Evolutionary conservation across 1,284 basidiomycete genomes (phyloP), one percentile per base, ranked within the genome.

Genomic region (Calocybe gambosa): DNA sequence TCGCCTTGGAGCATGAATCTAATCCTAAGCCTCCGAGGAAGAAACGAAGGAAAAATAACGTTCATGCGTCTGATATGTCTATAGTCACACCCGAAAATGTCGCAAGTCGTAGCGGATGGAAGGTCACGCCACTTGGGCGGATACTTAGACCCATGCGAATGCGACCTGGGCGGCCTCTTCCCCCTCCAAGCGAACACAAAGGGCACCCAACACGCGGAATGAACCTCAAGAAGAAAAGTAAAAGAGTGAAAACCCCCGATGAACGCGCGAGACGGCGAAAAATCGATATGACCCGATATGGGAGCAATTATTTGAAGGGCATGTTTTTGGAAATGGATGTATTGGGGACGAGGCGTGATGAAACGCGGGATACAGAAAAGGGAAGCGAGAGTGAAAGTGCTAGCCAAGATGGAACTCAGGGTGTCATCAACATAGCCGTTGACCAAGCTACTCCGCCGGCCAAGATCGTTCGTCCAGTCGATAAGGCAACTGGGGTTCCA

Each of bases 281-380:
- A 45, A 86, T 89, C 52, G 83, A 88, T 57, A 78, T 84, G 50
- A 75, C 74, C 16, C 71, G 71, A 42, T 89, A 78, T 71, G 82
- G 78, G 29, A 82, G 82, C 23, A 67, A 69, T 16, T 77, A 84
- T 57, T 55, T 87, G 54, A 83, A 76, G 47, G 86, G 84, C 1
- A 63, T 74, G 21, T 82, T 84, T 61, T 55, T 88, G 55, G 80
- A 83, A 21, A 52, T 66, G 19, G 66, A 60, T 20, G 59, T 62
- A n/a, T 50, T 51, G 6, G 48, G 40, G 44, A 52, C 41, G 42
- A 50, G 46, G 43, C 7, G 8, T 23, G 45, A 13, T 13, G 28
- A 16, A 20, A 38, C n/a, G 29, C 23, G 12, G 5, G 50, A 47
- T 6, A 28, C 29, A 35, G 47, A 45, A 39, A 43, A 41, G 46